Conservation (phyloP, 2,329 filamentous ascomycete species). For the Pyrenochaeta sp. region DNA sequence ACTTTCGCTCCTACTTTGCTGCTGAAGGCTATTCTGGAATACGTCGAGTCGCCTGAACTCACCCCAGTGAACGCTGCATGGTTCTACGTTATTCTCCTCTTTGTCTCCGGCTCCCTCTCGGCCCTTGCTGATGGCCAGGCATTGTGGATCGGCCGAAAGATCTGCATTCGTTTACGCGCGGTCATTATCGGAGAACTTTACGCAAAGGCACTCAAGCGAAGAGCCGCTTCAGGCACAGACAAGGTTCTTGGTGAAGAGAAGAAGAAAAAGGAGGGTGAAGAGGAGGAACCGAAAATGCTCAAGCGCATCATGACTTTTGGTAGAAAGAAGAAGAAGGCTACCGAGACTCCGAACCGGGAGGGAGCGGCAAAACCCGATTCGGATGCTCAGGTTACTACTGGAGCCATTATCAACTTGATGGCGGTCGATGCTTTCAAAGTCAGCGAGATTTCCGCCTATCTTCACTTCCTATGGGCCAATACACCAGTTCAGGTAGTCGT, state of each 20-base stretch:
- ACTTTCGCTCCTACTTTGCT: constrained; percentile 92
- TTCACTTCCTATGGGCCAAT: constrained; percentile 93
- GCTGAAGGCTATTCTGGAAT: constrained; percentile 89
- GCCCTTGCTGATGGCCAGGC: constrained; percentile 86
- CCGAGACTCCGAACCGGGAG: constrained; percentile 51
- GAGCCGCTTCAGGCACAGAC: constrained; percentile 79
- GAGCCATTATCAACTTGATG: constrained; percentile 99
- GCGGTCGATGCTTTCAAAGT: constrained; percentile 99
- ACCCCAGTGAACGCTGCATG: constrained; percentile 88
- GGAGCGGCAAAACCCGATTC: constrained; percentile 36
- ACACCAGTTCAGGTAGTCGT: constrained; percentile 88
- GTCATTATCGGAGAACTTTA: constrained; percentile 98
- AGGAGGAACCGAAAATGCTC: constrained; percentile 50
- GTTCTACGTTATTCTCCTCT: constrained; percentile 92
- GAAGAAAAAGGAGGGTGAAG: constrained; percentile 51
- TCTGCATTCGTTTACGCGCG: constrained; percentile 90
- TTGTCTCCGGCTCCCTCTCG: constrained; percentile 80
- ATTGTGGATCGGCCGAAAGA: constrained; percentile 91
- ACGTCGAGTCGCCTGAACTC: constrained; percentile 81
- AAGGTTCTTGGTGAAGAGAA: constrained; percentile 70
- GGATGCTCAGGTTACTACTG: constrained; percentile 85
- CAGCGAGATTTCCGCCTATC: constrained; percentile 89
- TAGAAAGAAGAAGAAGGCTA: constrained; percentile 61
- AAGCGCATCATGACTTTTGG: constrained; percentile 63
- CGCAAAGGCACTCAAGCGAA: constrained; percentile 89